Percentiles rank a stretch among this genome's conserved stretches.
These are phyloP conservation scores for Kalanchoe fedtschenkoi DNA, from an alignment of 164 flowering plant genomes.

Conservation along the genomic window DNA sequence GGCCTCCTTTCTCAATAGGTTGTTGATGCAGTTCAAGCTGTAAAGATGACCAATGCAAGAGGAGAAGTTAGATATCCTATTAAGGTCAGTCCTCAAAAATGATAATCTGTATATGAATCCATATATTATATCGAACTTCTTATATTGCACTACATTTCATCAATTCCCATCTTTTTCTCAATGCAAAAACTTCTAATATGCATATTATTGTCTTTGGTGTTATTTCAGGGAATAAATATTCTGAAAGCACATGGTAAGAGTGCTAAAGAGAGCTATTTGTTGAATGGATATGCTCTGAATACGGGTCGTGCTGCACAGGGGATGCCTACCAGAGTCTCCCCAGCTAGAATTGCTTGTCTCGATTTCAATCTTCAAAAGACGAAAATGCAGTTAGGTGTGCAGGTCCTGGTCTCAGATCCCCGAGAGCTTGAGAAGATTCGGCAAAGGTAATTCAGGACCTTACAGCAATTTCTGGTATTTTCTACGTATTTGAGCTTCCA, in stretches of 20 bases:
- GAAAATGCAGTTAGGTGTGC: slow-evolving; percentile 97
- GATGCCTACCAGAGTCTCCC: slow-evolving; percentile 81
- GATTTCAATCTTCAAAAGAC: slow-evolving; percentile 95
- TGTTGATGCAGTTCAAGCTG: slow-evolving; percentile 88
- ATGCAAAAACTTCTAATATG: background rate
- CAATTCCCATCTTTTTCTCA: background rate
- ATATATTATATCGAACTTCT: background rate
- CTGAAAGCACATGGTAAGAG: slow-evolving; percentile 98
- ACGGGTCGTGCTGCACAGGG: slow-evolving; percentile 99
- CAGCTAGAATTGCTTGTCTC: slow-evolving; percentile 96
- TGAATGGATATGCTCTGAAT: slow-evolving; percentile 96
- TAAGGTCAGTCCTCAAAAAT: slow-evolving; percentile 76
- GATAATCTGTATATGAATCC: too few relatives aligned
- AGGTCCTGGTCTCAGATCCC: slow-evolving; percentile 84
- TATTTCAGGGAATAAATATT: slow-evolving; percentile 71
- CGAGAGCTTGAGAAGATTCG: slow-evolving; percentile 97
- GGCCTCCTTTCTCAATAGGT: slow-evolving; percentile 29
- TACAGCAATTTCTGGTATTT: background rate
- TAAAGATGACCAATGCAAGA: slow-evolving; percentile 75
- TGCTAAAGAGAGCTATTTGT: slow-evolving; percentile 81
- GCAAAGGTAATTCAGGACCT: slow-evolving; percentile 51
- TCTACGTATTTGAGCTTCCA: too few relatives aligned
- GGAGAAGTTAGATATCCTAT: slow-evolving; percentile 91
- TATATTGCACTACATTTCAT: background rate
- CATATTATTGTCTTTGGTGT: background rate